Evolutionary conservation across 768 basidiomycete genomes (phyloP).

Genomic region (Trametes coccinea): DNA sequence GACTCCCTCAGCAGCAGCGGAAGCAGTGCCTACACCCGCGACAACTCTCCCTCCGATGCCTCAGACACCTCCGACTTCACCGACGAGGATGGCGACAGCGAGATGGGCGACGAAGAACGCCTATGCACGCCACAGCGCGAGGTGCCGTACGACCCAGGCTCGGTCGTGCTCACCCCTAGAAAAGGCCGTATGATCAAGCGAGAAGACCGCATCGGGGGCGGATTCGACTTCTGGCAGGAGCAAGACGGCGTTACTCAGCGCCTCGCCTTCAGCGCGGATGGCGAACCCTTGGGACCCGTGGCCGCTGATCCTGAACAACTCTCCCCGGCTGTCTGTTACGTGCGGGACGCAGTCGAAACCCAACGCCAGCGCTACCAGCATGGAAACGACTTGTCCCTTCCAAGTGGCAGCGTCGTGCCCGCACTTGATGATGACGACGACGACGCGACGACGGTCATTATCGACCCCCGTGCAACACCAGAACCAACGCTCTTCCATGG

Average conservation of each 20-base stretch:
- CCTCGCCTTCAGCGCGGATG: slow-evolving; percentile 5
- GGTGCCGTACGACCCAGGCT: slow-evolving; percentile 17
- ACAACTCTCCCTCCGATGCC: not conserved
- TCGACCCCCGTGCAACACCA: slow-evolving; percentile 13
- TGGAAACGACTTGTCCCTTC: not conserved
- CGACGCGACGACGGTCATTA: slow-evolving; percentile 4
- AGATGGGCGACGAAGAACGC: slow-evolving; percentile 17
- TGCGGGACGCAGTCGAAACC: not conserved
- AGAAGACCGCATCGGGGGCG: slow-evolving; percentile 5
- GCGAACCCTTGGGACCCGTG: not conserved
- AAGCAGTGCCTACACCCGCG: not conserved
- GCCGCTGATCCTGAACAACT: not conserved
- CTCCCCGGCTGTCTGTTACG: not conserved
- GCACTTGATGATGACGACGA: not conserved
- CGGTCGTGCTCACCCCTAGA: slow-evolving; percentile 19
- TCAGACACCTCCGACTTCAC: not conserved
- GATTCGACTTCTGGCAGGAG: slow-evolving; percentile 12
- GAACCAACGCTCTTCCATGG: slow-evolving; percentile 5
- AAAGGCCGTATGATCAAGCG: slow-evolving; percentile 5
- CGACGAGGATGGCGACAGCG: slow-evolving; percentile 16
- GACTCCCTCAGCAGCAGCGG: not conserved
- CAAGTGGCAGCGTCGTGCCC: not conserved
- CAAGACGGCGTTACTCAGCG: slow-evolving; percentile 3
- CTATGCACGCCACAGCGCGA: slow-evolving; percentile 9
- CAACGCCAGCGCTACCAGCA: not conserved